These are phyloP conservation scores for Brassica cretica DNA, from an alignment of 345 rosid genomes.

Conservation along the genomic window DNA sequence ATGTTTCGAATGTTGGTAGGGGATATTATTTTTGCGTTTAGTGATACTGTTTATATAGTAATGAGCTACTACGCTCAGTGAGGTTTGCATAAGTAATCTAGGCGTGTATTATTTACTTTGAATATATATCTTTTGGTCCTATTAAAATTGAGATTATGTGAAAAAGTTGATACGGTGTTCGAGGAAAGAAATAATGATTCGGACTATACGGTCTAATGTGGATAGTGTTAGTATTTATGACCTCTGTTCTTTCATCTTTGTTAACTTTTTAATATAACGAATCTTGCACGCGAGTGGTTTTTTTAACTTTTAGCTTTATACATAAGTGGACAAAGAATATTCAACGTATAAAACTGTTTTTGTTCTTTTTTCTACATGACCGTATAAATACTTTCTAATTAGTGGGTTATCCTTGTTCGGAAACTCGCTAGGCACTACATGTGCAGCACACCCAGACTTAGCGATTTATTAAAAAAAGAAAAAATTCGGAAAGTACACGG, in stretches of 20 bases:
- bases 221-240: slow-evolving; percentile 1
- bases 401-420: background rate
- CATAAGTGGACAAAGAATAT: slow-evolving; percentile 11
- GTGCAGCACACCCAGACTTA: no score
- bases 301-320: slow-evolving; percentile 1
- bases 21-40: background rate
- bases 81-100: slow-evolving; percentile 19
- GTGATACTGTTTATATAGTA: slow-evolving; percentile 24
- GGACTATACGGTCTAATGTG: slow-evolving; percentile 27
- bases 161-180: slow-evolving; percentile 18
- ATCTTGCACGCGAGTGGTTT: slow-evolving; percentile 28
- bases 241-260: slow-evolving; percentile 12
- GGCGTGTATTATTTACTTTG: background rate
- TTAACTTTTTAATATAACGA: background rate
- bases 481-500: no score
- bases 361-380: background rate
- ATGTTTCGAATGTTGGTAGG: slow-evolving; percentile 13
- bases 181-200: slow-evolving; percentile 37
- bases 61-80: slow-evolving; percentile 6
- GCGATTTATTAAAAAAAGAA: no score
- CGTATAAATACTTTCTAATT: slow-evolving; percentile 1
- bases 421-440: no score
- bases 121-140: background rate
- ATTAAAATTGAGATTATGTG: slow-evolving; percentile 15
- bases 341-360: slow-evolving; percentile 12